phyloP scores from a whole-genome alignment of 1,284 basidiomycete genomes.

The Pyrrhoderma noxium region DNA sequence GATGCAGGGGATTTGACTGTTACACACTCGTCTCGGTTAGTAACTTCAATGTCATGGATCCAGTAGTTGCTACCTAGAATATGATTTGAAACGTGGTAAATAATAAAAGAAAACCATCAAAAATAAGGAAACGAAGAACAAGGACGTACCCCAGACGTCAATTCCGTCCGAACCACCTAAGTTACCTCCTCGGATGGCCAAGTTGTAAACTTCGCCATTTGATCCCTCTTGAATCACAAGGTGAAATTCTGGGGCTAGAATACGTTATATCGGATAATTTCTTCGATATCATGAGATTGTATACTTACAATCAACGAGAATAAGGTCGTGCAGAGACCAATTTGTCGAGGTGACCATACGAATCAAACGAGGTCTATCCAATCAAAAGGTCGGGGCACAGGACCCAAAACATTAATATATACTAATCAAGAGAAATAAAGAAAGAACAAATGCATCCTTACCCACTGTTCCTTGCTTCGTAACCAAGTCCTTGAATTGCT shows the following conservation, averaged over 20 bases:
- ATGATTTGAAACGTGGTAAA: background rate
- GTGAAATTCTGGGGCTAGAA: slow-evolving; percentile 31
- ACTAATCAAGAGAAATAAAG: too few relatives aligned
- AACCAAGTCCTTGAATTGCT: slow-evolving; percentile 30
- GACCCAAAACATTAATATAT: background rate
- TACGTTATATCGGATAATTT: background rate
- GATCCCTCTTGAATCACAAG: slow-evolving; percentile 28
- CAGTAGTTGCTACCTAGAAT: slow-evolving; percentile 25
- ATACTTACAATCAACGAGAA: slow-evolving; percentile 29
- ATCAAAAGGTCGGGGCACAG: background rate
- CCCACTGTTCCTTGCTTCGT: slow-evolving; percentile 30
- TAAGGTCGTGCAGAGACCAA: slow-evolving; percentile 32
- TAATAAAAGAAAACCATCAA: background rate
- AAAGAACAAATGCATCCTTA: slow-evolving; percentile 11
- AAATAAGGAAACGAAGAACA: background rate
- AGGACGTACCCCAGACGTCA: slow-evolving; percentile 28
- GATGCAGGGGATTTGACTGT: slow-evolving; percentile 31
- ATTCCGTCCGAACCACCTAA: slow-evolving; percentile 32
- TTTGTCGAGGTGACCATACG: slow-evolving; percentile 29
- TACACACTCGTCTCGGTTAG: slow-evolving; percentile 34
- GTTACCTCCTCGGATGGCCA: slow-evolving; percentile 31
- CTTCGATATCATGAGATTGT: background rate
- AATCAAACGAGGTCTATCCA: slow-evolving; percentile 27
- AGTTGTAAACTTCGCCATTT: slow-evolving; percentile 32
- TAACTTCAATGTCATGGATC: slow-evolving; percentile 33